These are phyloP conservation scores for Mariannaea elegans DNA, from an alignment of 2,329 filamentous ascomycete genomes.

Conservation along the genomic window DNA sequence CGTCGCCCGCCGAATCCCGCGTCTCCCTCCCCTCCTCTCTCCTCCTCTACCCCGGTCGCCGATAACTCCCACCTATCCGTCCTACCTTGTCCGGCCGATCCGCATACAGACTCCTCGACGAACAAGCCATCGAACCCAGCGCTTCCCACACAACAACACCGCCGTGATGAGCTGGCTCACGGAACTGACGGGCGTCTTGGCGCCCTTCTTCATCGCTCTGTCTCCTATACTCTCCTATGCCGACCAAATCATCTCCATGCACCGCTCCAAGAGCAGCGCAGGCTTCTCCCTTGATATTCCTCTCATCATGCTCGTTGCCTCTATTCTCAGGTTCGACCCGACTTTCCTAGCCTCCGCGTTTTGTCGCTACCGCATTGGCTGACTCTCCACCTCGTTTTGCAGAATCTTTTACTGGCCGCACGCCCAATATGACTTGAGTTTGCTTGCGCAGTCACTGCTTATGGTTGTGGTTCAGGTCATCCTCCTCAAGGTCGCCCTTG, in stretches of 20 bases:
- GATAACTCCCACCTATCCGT: not conserved
- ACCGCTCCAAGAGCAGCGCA: conserved; percentile 69
- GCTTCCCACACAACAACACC: conserved; percentile 62
- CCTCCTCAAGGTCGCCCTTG: conserved; percentile 73
- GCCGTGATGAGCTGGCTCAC: conserved; percentile 35
- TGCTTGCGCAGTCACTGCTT: conserved; percentile 71
- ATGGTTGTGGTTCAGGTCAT: conserved; percentile 72
- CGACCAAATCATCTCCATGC: conserved; percentile 73
- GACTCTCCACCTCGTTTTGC: conserved; percentile 31
- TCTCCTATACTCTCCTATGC: conserved; percentile 72
- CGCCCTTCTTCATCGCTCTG: conserved; percentile 70
- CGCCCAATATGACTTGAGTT: conserved; percentile 68
- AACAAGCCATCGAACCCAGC: conserved; percentile 72
- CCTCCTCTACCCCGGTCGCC: not conserved
- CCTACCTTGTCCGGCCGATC: conserved; percentile 14
- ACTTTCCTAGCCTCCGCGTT: not conserved
- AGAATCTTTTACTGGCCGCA: conserved; percentile 78
- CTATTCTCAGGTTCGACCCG: conserved; percentile 66
- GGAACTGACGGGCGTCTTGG: conserved; percentile 60
- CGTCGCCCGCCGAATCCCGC: not conserved
- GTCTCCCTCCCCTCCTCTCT: not conserved
- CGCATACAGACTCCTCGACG: not conserved
- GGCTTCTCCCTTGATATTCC: conserved; percentile 78
- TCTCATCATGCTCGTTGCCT: conserved; percentile 76
- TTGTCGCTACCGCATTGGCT: conserved; percentile 19